Evolutionary conservation across 345 rosid genomes (phyloP).

Genomic region (Heritiera fomes): DNA sequence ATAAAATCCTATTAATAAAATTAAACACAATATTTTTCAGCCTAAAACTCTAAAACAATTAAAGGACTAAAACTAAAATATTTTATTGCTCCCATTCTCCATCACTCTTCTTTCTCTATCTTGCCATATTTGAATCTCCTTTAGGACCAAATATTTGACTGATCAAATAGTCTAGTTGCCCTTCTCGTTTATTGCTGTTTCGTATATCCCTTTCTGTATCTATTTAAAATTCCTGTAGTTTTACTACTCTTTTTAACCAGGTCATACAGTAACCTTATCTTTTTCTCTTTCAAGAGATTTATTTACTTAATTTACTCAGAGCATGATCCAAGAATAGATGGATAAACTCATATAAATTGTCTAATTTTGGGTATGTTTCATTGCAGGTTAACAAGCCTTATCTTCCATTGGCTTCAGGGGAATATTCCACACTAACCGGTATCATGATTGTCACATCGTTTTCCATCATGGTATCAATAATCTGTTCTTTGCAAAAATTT

Average conservation of each 20-base stretch:
- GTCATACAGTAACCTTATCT: background rate
- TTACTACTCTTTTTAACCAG: background rate
- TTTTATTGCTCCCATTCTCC: no score
- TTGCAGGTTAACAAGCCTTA: slow-evolving; percentile 92
- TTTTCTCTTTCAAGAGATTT: slow-evolving; percentile 1
- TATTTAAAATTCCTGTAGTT: background rate
- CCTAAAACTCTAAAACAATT: no score
- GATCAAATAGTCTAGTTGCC: slow-evolving; percentile 1
- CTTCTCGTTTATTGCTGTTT: background rate
- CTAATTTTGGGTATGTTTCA: background rate
- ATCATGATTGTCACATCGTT: slow-evolving; percentile 58
- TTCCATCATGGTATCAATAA: slow-evolving; percentile 67
- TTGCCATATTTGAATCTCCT: background rate
- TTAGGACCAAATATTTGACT: background rate
- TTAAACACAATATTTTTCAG: no score
- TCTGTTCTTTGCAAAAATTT: background rate
- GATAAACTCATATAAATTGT: background rate
- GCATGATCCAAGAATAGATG: background rate
- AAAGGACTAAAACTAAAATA: no score
- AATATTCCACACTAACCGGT: slow-evolving; percentile 67
- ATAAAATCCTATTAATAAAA: no score
- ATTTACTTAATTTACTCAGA: slow-evolving; percentile 9
- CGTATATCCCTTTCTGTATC: background rate
- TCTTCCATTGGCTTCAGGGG: slow-evolving; percentile 96
- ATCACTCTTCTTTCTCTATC: background rate